Conservation (phyloP, 106 monocot species). For the Dendrobium nobile region DNA sequence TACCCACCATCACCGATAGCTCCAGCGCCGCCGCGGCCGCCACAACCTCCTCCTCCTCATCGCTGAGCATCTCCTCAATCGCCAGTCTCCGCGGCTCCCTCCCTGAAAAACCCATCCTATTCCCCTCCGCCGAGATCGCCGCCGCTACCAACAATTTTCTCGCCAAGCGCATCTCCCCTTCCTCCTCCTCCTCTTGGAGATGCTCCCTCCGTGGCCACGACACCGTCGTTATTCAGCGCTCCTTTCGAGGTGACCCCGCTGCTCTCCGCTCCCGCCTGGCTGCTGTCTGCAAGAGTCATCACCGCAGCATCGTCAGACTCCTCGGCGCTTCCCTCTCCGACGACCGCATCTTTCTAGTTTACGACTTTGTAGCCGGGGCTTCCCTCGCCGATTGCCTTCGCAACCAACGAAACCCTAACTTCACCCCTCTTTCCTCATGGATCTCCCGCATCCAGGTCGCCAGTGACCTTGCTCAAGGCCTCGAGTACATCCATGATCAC, state of each 20-base stretch:
- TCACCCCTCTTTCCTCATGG: slow-evolving; percentile 61
- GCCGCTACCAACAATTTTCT: slow-evolving; percentile 46
- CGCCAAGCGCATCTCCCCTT: slow-evolving; percentile 26
- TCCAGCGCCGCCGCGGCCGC: not conserved
- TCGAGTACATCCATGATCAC: slow-evolving; percentile 63
- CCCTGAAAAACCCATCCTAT: slow-evolving; percentile 17
- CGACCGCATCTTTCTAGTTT: slow-evolving; percentile 53
- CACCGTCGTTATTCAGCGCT: slow-evolving; percentile 41
- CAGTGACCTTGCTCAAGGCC: slow-evolving; percentile 49
- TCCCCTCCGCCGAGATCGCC: slow-evolving; percentile 22
- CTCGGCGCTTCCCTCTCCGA: slow-evolving; percentile 45
- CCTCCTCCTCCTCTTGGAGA: slow-evolving; percentile 44
- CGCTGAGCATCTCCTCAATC: slow-evolving; percentile 17
- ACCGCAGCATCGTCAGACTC: slow-evolving; percentile 40
- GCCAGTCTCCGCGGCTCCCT: slow-evolving; percentile 21
- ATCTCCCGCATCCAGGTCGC: slow-evolving; percentile 53
- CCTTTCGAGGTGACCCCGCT: slow-evolving; percentile 24
- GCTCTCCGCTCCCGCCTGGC: slow-evolving; percentile 31
- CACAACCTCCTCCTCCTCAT: slow-evolving; percentile 6
- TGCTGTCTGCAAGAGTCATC: slow-evolving; percentile 33
- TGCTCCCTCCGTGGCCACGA: slow-evolving; percentile 45
- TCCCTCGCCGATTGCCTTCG: slow-evolving; percentile 50
- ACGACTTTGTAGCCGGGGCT: slow-evolving; percentile 42
- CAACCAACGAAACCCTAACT: slow-evolving; percentile 49
- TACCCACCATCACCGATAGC: not conserved